phyloP scores from a whole-genome alignment of 2,329 filamentous ascomycete genomes.

The Calonectria crousiana region DNA sequence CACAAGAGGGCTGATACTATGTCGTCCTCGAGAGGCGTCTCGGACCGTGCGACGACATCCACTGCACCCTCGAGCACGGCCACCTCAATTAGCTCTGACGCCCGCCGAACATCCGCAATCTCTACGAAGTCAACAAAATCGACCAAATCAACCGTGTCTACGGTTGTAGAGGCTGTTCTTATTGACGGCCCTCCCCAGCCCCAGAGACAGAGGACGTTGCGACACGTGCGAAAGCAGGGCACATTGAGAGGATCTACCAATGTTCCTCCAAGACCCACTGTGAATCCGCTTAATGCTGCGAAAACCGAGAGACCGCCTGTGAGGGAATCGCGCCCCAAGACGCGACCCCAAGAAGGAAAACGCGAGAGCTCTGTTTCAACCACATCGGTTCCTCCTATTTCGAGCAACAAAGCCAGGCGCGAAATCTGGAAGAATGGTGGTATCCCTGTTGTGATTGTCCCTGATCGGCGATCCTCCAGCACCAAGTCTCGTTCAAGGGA shows the following conservation, averaged over 20 bases:
- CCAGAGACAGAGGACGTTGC: conserved; percentile 66
- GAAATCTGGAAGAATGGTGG: conserved; percentile 70
- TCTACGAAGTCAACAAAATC: conserved; percentile 67
- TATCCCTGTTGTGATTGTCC: conserved; percentile 73
- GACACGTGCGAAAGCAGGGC: conserved; percentile 70
- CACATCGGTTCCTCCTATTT: conserved; percentile 61
- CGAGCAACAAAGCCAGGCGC: conserved; percentile 67
- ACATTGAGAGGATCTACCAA: conserved; percentile 60
- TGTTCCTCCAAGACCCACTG: conserved; percentile 23
- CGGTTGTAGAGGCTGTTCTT: conserved; percentile 69
- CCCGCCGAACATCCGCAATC: conserved; percentile 64
- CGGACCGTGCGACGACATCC: conserved; percentile 38
- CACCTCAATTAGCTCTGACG: conserved; percentile 56
- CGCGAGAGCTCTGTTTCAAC: conserved; percentile 64
- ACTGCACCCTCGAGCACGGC: conserved; percentile 53
- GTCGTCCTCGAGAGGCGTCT: conserved; percentile 37
- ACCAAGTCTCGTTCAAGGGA: conserved; percentile 65
- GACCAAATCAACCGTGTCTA: conserved; percentile 65
- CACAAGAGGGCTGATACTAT: conserved; percentile 53
- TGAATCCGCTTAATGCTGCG: conserved; percentile 26
- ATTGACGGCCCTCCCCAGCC: conserved; percentile 60
- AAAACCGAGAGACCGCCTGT: conserved; percentile 21
- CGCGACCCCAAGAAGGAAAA: conserved; percentile 46
- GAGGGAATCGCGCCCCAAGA: conserved; percentile 46
- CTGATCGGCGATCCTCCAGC: conserved; percentile 67